Base-by-base conservation (phyloP, 805 yeast species). In the Cyberlindnera lachancei region DNA sequence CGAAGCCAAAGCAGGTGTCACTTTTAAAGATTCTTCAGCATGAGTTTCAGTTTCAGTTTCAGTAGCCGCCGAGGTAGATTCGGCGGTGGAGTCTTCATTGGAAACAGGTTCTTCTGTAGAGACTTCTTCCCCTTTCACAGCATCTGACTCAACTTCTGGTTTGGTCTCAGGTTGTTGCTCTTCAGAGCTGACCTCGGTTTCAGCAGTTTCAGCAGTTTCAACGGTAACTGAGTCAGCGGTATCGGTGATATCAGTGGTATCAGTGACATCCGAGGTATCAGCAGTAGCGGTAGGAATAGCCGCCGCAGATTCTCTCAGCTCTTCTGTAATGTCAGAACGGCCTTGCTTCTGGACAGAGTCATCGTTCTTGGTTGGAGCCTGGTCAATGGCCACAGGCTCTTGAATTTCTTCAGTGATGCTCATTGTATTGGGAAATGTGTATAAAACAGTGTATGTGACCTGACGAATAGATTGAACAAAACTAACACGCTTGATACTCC, bases 1-100 rank as follows among this genome's bases (percentile, higher is more conserved):
- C 15, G 70, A 56, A 12, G 90, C 92, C 40, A 72, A 66, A n/a
- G 88, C 88, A 7, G 80, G 80, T 15, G 61, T 50, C 10, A 59
- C 55, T 25, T 55, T 60, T 19, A 12, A 8, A 8, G 51, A 52
- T 14, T 22, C 25, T 2, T 34, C 34, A 8, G 29, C 15, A 6
- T 16, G 10, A 10, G 11, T 16, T 6, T 17, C 29, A 9, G 4
- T 7, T 26, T 19, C 18, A 12, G 8, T 18, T 7, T 8, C 12
- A 13, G 16, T 9, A 7, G n/a, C n/a, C n/a, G n/a, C n/a, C n/a
- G 12, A 14, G 12, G 18, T 25, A 15, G 25, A 23, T 11, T 23
- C 25, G 6, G 7, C 25, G 25, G 9, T n/a, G 12, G 7, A 9
- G 13, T 24, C 26, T 2, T 24, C 18, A 6, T 24, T 15, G 10